These are phyloP conservation scores for Intubia oerlemansii DNA, from an alignment of 2,329 filamentous ascomycete genomes.

Conservation along the genomic window DNA sequence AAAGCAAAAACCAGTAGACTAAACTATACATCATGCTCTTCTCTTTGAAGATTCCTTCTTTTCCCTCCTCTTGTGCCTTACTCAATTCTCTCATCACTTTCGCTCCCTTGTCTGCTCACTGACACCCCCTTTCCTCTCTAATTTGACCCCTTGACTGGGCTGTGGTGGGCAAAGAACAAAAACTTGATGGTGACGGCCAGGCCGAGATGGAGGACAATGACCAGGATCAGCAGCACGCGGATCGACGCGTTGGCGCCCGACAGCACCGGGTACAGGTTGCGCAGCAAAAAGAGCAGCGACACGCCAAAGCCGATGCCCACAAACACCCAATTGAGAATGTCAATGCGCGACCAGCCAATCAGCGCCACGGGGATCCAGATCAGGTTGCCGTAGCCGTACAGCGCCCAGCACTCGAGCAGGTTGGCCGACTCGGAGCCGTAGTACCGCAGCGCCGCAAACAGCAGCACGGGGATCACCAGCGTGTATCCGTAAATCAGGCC, in stretches of 20 bases:
- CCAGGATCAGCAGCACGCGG: conserved; percentile 66
- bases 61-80: too few species aligned
- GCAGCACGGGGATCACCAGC: conserved; percentile 56
- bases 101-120: too few species aligned
- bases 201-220: conserved; percentile 72
- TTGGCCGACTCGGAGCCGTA: conserved; percentile 89
- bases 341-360: conserved; percentile 73
- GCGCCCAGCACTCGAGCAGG: conserved; percentile 80
- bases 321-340: conserved; percentile 81
- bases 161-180: conserved; percentile 76
- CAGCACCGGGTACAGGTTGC: conserved; percentile 79
- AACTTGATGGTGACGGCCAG: conserved; percentile 89
- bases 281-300: conserved; percentile 63
- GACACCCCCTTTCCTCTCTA: too few species aligned
- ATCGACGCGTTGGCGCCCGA: conserved; percentile 88
- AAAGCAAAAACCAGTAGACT: too few species aligned
- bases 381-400: conserved; percentile 92
- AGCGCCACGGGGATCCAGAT: conserved; percentile 93
- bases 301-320: conserved; percentile 69
- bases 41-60: too few species aligned
- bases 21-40: too few species aligned
- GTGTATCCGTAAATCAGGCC: conserved; percentile 95
- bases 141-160: too few species aligned
- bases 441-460: conserved; percentile 83
- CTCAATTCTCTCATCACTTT: too few species aligned